These are phyloP conservation scores for Graphilbum fragrans DNA, from an alignment of 2,329 filamentous ascomycete species.

Conservation along the genomic window DNA sequence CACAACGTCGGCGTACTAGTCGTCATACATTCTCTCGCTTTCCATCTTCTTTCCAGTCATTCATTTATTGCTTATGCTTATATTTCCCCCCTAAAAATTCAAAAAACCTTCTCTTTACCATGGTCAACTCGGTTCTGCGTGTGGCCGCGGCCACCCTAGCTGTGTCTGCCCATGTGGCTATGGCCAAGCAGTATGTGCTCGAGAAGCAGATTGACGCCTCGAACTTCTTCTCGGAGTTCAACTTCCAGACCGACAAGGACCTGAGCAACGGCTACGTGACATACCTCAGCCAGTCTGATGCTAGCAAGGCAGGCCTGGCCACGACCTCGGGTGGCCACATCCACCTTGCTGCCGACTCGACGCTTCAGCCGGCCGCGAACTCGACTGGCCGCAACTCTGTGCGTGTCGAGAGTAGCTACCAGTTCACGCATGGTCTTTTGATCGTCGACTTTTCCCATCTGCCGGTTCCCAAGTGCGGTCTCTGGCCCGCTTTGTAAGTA, in stretches of 20 bases:
- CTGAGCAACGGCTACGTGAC: conserved; percentile 54
- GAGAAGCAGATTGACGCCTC: conserved; percentile 25
- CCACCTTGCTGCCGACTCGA: conserved; percentile 9
- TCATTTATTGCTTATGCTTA: neutral
- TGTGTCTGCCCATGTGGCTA: neutral
- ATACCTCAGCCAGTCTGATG: conserved; percentile 28
- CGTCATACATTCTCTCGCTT: neutral
- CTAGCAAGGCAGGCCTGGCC: conserved; percentile 17
- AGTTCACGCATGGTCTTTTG: conserved; percentile 55
- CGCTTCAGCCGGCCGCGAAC: neutral
- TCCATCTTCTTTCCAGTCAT: neutral
- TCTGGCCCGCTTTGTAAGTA: conserved; percentile 57
- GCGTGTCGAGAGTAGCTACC: conserved; percentile 48
- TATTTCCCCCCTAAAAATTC: neutral
- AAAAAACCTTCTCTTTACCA: conserved; percentile 15
- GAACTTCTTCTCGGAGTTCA: conserved; percentile 37
- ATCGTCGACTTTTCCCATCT: conserved; percentile 60
- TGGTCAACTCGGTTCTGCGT: conserved; percentile 4
- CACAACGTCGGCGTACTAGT: neutral
- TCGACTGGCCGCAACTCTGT: conserved; percentile 39
- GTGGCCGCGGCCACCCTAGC: conserved; percentile 18
- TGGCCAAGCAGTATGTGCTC: conserved; percentile 22
- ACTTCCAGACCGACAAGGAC: conserved; percentile 33
- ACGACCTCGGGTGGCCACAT: conserved; percentile 27
- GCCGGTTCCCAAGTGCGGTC: conserved; percentile 52